Percentiles rank a stretch among this genome's conserved stretches.
Evolutionary conservation across 768 basidiomycete species (phyloP).

Genomic region (Russula ochroleuca): DNA sequence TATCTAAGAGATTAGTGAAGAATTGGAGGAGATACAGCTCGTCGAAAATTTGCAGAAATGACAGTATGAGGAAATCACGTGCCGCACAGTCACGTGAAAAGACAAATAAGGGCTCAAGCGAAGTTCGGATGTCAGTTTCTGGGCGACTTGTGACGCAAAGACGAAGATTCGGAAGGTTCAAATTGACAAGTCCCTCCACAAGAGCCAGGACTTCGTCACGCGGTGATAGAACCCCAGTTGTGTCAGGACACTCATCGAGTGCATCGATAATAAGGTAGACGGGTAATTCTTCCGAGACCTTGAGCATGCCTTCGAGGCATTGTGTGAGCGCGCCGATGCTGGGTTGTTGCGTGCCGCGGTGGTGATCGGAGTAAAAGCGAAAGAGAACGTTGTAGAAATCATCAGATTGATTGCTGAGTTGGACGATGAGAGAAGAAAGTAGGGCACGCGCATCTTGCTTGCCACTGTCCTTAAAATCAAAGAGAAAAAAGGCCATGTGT

Average conservation of each 20-base stretch:
- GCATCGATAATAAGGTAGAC: neutral
- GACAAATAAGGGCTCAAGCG: neutral
- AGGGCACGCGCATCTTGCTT: neutral
- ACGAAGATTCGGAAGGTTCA: neutral
- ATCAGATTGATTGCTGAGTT: slow-evolving; percentile 1
- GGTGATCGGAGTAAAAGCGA: neutral
- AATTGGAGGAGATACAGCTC: too few relatives aligned
- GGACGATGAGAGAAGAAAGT: neutral
- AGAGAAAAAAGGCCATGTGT: neutral
- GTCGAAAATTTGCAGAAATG: too few relatives aligned
- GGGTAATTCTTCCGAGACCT: neutral
- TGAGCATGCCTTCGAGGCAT: neutral
- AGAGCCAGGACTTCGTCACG: neutral
- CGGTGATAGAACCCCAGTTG: neutral
- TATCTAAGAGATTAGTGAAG: too few relatives aligned
- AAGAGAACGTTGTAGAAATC: neutral
- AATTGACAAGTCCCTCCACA: neutral
- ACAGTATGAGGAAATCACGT: too few relatives aligned
- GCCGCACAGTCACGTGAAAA: too few relatives aligned
- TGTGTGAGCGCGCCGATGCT: neutral
- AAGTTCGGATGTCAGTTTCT: neutral
- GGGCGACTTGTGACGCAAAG: neutral
- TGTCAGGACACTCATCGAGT: neutral
- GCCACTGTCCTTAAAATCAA: neutral
- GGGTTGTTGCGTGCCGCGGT: neutral